A percentile compares a stretch with the other conserved stretches of the same genome.
phyloP scores from a whole-genome alignment of 306 rosid genomes.

The Pueraria montana region DNA sequence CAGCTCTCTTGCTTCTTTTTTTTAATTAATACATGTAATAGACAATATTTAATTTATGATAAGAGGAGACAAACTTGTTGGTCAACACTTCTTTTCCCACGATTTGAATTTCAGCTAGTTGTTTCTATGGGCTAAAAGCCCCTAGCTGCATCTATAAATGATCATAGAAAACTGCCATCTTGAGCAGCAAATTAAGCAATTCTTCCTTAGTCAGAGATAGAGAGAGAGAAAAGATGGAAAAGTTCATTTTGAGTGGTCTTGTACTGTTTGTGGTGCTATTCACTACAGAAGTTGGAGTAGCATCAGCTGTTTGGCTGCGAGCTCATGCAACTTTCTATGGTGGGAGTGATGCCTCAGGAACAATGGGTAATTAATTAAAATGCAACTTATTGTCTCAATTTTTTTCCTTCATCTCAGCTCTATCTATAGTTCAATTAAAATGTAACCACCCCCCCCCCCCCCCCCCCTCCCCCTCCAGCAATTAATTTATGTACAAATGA shows the following conservation, averaged over 20 bases:
- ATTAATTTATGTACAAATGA: neutral
- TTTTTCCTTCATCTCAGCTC: neutral
- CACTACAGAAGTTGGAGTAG: constrained; percentile 48
- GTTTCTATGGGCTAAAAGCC: constrained; percentile 28
- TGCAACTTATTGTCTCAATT: neutral
- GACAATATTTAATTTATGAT: neutral
- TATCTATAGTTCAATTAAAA: too few species aligned
- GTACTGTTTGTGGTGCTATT: constrained; percentile 42
- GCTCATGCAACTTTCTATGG: constrained; percentile 78
- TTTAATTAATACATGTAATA: neutral
- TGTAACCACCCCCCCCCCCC: too few species aligned
- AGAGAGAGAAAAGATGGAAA: constrained; percentile 49
- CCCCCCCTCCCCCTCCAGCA: neutral
- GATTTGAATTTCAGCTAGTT: neutral
- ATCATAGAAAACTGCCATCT: constrained; percentile 15
- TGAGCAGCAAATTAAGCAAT: constrained; percentile 40
- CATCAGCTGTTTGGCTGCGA: constrained; percentile 54
- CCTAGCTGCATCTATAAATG: constrained; percentile 51
- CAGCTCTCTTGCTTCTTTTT: too few species aligned
- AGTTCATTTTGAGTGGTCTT: constrained; percentile 30
- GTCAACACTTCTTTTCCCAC: constrained; percentile 38
- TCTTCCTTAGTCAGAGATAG: constrained; percentile 5
- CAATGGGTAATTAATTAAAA: constrained; percentile 65
- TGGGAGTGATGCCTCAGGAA: constrained; percentile 74
- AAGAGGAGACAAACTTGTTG: neutral